Percentiles rank a stretch among this genome's conserved stretches.
Conservation (phyloP, 139 green algal genomes). For the Zygnema cylindricum region DNA sequence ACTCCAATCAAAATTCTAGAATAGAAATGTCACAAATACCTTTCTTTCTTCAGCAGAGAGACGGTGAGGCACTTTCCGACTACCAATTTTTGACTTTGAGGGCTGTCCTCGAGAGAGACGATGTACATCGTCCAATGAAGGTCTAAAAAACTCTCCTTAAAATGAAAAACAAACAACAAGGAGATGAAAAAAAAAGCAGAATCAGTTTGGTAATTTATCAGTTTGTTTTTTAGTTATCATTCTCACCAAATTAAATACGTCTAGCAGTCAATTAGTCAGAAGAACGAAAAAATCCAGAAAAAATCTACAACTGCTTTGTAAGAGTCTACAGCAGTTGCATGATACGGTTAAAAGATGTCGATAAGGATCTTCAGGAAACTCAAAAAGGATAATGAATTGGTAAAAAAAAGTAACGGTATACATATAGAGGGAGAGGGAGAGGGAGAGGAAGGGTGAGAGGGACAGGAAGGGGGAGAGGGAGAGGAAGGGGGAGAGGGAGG, state of each 20-base stretch:
- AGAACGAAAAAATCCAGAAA: background rate
- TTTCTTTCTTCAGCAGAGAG: constrained; percentile 31
- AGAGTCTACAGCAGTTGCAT: background rate
- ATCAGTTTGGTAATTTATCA: too few species aligned
- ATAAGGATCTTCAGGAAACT: background rate
- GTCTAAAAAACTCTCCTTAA: background rate
- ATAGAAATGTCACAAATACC: too few species aligned
- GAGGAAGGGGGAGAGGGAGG: background rate
- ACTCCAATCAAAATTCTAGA: too few species aligned
- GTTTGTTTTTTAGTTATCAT: too few species aligned
- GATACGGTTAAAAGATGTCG: background rate
- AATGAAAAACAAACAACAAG: background rate
- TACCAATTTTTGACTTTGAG: constrained; percentile 40
- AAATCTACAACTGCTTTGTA: background rate
- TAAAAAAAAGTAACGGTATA: background rate
- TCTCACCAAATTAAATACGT: background rate
- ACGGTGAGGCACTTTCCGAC: constrained; percentile 11
- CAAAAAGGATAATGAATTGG: background rate
- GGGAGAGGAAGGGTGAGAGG: background rate
- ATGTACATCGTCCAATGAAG: constrained; percentile 32
- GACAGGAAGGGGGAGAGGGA: background rate
- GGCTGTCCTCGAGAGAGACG: constrained; percentile 14
- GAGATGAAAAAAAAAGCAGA: background rate
- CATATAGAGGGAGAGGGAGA: background rate
- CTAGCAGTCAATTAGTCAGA: background rate